Conservation (phyloP, 768 basidiomycete genomes). For the Lactifluus volemus region DNA sequence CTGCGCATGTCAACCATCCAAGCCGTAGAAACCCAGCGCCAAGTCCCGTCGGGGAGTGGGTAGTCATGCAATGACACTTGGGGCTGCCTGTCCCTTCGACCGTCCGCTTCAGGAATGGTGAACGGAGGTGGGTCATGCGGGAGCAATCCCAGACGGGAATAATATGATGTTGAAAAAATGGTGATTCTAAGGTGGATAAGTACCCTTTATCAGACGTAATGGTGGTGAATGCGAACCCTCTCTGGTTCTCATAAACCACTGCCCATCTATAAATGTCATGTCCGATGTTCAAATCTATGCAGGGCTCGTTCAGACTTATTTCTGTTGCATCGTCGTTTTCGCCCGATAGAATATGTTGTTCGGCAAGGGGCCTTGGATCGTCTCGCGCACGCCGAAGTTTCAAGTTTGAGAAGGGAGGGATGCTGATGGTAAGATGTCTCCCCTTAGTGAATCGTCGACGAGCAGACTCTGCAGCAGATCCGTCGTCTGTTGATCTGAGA, state of each 20-base stretch:
- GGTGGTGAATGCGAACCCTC: conserved; percentile 41
- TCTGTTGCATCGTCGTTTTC: not conserved
- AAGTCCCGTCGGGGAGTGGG: conserved; percentile 70
- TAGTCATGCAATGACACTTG: conserved; percentile 52
- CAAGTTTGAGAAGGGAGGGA: not conserved
- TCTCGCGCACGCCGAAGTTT: not conserved
- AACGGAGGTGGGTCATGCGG: conserved; percentile 68
- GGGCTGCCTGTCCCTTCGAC: conserved; percentile 35
- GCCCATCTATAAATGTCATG: conserved; percentile 67
- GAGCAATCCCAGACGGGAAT: conserved; percentile 60
- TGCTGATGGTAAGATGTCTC: not conserved
- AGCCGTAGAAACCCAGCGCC: conserved; percentile 70
- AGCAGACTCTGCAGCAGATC: not conserved
- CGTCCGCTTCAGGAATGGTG: conserved; percentile 41
- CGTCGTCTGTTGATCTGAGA: not conserved
- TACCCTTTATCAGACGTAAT: not conserved
- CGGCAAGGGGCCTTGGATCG: not conserved
- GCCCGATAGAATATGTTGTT: not conserved
- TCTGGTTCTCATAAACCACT: conserved; percentile 72
- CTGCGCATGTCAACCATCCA: conserved; percentile 91
- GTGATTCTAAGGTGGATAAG: conserved; percentile 36
- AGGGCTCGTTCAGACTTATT: conserved; percentile 3
- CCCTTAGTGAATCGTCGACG: not conserved
- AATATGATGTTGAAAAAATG: conserved; percentile 63
- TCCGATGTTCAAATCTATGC: conserved; percentile 20